Percentiles rank a stretch among this genome's conserved stretches.
These are phyloP conservation scores for Phaeosphaeriaceae sp. DNA, from an alignment of 2,329 filamentous ascomycete genomes.

Conservation along the genomic window DNA sequence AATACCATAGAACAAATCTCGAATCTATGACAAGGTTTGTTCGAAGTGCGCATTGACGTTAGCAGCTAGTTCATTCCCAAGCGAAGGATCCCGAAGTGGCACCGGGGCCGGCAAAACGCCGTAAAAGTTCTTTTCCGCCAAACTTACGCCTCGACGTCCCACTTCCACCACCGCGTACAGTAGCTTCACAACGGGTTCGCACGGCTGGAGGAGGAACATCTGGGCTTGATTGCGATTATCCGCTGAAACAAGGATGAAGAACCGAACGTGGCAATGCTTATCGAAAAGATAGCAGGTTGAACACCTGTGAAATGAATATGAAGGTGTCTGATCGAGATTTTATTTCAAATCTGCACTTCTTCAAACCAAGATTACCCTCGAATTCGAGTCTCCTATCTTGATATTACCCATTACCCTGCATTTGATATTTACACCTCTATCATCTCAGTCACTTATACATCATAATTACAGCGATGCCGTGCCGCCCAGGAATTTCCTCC, in stretches of 20 bases:
- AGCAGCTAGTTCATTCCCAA: not conserved
- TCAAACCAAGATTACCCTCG: not conserved
- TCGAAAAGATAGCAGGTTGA: not conserved
- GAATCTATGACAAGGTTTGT: too few relatives aligned
- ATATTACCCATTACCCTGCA: too few relatives aligned
- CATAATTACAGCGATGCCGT: constrained; percentile 50
- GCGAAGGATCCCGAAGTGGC: not conserved
- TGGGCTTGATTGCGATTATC: constrained; percentile 10
- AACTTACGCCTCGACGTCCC: not conserved
- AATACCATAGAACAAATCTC: too few relatives aligned
- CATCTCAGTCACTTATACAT: not conserved
- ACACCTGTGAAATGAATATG: not conserved
- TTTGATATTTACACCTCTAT: not conserved
- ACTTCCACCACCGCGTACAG: not conserved
- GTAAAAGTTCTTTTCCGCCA: constrained; percentile 1
- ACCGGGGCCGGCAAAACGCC: not conserved
- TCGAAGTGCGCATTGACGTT: not conserved
- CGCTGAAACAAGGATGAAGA: not conserved
- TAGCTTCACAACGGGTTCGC: not conserved
- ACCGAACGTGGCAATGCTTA: not conserved
- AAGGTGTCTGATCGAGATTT: not conserved
- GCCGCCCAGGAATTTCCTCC: constrained; percentile 72
- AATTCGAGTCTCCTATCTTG: not conserved
- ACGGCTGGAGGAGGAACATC: constrained; percentile 4
- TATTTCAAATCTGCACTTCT: not conserved